These are phyloP conservation scores for Pythium coloratum DNA, from an alignment of 352 stramenopile species.

Conservation along the genomic window DNA sequence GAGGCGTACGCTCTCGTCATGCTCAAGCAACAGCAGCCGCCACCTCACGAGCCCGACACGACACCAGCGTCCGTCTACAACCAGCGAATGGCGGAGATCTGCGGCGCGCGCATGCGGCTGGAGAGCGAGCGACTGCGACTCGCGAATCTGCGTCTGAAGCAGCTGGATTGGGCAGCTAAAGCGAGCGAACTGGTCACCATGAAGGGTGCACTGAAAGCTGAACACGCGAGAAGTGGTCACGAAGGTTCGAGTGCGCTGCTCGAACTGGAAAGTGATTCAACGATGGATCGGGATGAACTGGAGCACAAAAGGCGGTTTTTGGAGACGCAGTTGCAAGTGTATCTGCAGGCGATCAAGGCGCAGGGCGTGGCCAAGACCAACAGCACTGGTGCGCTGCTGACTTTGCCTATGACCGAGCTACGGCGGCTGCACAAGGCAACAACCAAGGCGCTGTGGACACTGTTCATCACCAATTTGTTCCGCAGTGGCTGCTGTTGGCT, in stretches of 20 bases:
- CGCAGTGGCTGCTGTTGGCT: conserved; percentile 65
- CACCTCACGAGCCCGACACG: background rate
- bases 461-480: conserved; percentile 64
- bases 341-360: conserved; percentile 11
- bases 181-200: conserved; percentile 25
- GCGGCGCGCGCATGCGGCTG: conserved; percentile 30
- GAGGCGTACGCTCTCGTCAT: conserved; percentile 26
- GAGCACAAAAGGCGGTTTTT: conserved; percentile 11
- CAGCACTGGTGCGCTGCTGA: background rate
- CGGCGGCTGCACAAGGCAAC: conserved; percentile 41
- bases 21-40: conserved; percentile 21
- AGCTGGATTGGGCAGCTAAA: conserved; percentile 27
- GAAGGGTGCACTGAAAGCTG: conserved; percentile 21
- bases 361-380: background rate
- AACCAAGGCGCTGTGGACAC: conserved; percentile 34
- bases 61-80: background rate
- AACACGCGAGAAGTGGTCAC: background rate
- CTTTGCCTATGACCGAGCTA: conserved; percentile 15
- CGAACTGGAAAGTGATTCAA: background rate
- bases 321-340: conserved; percentile 7
- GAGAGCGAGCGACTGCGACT: conserved; percentile 40
- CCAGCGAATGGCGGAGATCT: conserved; percentile 27
- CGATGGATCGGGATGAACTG: conserved; percentile 4
- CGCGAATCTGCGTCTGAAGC: conserved; percentile 39
- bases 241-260: background rate